phyloP scores from a whole-genome alignment of 768 basidiomycete genomes.

The Sporobolomyces roseus region DNA sequence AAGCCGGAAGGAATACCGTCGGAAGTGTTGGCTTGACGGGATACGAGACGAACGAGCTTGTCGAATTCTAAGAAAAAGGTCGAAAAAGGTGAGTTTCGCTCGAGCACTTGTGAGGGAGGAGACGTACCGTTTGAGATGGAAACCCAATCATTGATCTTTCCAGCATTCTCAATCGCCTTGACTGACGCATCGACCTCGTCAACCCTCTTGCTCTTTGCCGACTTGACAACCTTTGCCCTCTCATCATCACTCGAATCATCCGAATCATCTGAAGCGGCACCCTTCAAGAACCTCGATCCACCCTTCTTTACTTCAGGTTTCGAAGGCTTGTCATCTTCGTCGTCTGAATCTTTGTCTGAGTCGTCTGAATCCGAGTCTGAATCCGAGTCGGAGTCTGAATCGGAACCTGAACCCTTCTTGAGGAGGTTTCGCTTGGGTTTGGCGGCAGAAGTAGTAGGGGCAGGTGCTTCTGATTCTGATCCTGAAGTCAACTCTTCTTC shows the following conservation, averaged over 20 bases:
- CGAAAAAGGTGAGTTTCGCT: background rate
- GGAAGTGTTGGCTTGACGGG: slow-evolving; percentile 75
- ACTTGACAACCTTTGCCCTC: slow-evolving; percentile 69
- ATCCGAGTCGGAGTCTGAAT: slow-evolving; percentile 66
- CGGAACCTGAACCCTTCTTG: slow-evolving; percentile 70
- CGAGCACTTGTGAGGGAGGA: background rate
- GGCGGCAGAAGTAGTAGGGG: slow-evolving; percentile 3
- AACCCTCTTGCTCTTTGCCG: slow-evolving; percentile 83
- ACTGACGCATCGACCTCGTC: slow-evolving; percentile 93
- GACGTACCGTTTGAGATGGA: slow-evolving; percentile 76
- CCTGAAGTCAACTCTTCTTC: slow-evolving; percentile 44
- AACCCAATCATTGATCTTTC: slow-evolving; percentile 96
- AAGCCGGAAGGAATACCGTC: slow-evolving; percentile 85
- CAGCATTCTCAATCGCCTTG: slow-evolving; percentile 85
- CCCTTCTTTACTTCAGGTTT: slow-evolving; percentile 48
- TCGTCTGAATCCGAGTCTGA: slow-evolving; percentile 65
- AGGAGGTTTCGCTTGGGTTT: slow-evolving; percentile 58
- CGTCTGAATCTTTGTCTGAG: slow-evolving; percentile 60
- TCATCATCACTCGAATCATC: slow-evolving; percentile 58
- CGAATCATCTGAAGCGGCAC: slow-evolving; percentile 56
- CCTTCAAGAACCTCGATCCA: slow-evolving; percentile 52
- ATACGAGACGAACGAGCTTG: slow-evolving; percentile 84
- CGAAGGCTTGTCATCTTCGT: slow-evolving; percentile 51
- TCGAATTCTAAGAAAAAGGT: slow-evolving; percentile 71
- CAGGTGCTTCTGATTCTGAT: slow-evolving; percentile 51